phyloP scores from a whole-genome alignment of 768 basidiomycete species.

The Thelephora aurantiotincta region DNA sequence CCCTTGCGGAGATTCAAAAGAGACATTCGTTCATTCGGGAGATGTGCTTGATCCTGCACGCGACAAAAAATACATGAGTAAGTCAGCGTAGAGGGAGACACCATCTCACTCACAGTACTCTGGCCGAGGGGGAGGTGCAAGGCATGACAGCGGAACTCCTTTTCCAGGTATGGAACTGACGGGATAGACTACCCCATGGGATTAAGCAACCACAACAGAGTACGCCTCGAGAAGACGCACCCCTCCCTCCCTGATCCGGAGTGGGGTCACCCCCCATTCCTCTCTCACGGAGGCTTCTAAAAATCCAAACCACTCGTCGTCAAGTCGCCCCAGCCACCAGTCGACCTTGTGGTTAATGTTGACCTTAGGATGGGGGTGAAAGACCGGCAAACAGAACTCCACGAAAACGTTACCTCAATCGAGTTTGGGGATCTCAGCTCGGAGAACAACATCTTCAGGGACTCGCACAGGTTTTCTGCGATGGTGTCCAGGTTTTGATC shows the following conservation, averaged over 20 bases:
- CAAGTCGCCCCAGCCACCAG: constrained; percentile 92
- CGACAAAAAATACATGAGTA: not conserved
- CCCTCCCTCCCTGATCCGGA: constrained; percentile 89
- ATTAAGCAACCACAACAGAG: not conserved
- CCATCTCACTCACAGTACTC: constrained; percentile 47
- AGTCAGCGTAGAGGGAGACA: not conserved
- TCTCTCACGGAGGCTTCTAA: constrained; percentile 71
- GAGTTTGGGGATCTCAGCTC: constrained; percentile 52
- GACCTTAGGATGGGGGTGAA: constrained; percentile 29
- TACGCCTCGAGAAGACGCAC: constrained; percentile 28
- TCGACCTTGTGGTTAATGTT: constrained; percentile 73
- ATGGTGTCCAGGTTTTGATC: constrained; percentile 75
- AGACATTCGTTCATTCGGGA: constrained; percentile 88
- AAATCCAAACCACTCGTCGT: constrained; percentile 76
- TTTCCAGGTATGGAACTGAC: constrained; percentile 86
- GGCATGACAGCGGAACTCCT: constrained; percentile 77
- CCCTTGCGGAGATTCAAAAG: constrained; percentile 69
- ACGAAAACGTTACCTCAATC: constrained; percentile 36
- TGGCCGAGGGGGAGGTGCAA: constrained; percentile 93
- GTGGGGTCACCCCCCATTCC: constrained; percentile 78
- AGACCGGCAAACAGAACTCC: not conserved
- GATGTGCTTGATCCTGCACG: constrained; percentile 74
- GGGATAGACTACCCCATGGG: constrained; percentile 61
- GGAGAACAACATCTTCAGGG: constrained; percentile 46
- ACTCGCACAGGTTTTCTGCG: constrained; percentile 39